Evolutionary conservation across 352 stramenopile species (phyloP).

Genomic region (Globisporangium orthogonon): DNA sequence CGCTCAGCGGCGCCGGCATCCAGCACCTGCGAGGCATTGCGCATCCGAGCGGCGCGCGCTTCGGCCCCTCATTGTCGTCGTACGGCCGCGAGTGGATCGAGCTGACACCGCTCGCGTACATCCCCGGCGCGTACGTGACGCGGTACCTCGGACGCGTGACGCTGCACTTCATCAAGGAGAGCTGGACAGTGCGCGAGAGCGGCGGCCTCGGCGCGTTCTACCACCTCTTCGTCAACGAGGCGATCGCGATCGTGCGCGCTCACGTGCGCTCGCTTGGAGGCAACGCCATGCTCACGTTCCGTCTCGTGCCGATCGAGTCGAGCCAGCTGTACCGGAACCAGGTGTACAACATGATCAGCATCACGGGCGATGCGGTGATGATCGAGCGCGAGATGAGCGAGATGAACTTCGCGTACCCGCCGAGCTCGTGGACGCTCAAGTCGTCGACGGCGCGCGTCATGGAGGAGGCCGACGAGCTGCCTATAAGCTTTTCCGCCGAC

Average conservation of each 20-base stretch:
- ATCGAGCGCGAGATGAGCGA: conserved; percentile 48
- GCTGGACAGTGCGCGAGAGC: conserved; percentile 82
- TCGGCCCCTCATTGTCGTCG: conserved; percentile 14
- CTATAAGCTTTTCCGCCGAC: conserved; percentile 7
- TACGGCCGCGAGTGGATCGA: conserved; percentile 80
- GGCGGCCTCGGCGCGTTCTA: conserved; percentile 84
- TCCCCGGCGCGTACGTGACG: conserved; percentile 58
- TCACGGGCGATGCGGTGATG: conserved; percentile 83
- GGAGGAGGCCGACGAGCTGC: conserved; percentile 9
- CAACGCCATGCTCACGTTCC: conserved; percentile 86
- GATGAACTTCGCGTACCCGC: conserved; percentile 21
- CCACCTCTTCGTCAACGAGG: conserved; percentile 84
- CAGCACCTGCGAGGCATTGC: conserved; percentile 25
- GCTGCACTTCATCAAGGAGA: conserved; percentile 89
- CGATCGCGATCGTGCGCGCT: conserved; percentile 79
- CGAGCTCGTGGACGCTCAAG: conserved; percentile 26
- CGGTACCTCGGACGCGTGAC: conserved; percentile 83
- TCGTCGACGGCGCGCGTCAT: conserved; percentile 15
- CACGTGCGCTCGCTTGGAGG: conserved; percentile 78
- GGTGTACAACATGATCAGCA: conserved; percentile 91
- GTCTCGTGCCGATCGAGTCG: conserved; percentile 82
- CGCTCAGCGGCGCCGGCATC: conserved; percentile 26
- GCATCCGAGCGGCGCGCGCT: conserved; percentile 9
- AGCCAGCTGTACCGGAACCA: conserved; percentile 86
- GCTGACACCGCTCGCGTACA: conserved; percentile 76